phyloP scores from a whole-genome alignment of 768 basidiomycete genomes.

The Psilocybe sp. region DNA sequence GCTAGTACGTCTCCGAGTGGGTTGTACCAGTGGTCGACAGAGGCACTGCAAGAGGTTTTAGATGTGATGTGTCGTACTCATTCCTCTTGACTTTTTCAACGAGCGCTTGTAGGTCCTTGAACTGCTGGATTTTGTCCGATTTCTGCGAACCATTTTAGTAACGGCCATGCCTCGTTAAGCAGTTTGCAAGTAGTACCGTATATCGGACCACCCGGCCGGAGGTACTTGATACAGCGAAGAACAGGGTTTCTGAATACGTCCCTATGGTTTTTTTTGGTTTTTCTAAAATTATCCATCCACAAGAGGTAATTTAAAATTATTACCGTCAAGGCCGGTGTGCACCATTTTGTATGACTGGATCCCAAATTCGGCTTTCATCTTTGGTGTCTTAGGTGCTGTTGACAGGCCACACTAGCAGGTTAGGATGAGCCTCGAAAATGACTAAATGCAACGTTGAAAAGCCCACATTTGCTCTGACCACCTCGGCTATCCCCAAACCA shows the following conservation, averaged over 20 bases:
- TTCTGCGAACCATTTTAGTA: constrained; percentile 27
- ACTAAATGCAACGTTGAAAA: constrained; percentile 12
- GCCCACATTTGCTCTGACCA: constrained; percentile 26
- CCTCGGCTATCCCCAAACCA: constrained; percentile 60
- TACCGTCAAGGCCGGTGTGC: constrained; percentile 20
- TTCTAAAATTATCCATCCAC: neutral
- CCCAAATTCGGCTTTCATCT: constrained; percentile 29
- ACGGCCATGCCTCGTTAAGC: neutral
- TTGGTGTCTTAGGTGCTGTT: neutral
- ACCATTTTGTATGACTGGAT: constrained; percentile 52
- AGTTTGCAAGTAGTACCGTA: constrained; percentile 41
- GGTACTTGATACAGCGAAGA: constrained; percentile 76
- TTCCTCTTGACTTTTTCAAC: constrained; percentile 24
- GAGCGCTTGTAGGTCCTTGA: constrained; percentile 29
- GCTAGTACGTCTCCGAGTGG: too few relatives aligned
- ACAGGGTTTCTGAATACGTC: constrained; percentile 49
- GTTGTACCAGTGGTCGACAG: too few relatives aligned
- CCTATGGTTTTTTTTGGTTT: neutral
- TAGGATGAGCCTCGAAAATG: neutral
- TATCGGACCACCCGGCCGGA: constrained; percentile 73
- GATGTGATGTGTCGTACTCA: constrained; percentile 12
- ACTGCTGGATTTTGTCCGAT: constrained; percentile 41
- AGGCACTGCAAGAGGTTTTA: neutral
- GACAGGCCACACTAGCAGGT: too few relatives aligned
- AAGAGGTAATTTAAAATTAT: neutral